Evolutionary conservation across 148 eudicot genomes (phyloP), one percentile per base, ranked within the genome.

Genomic region (Diospyros lotus): DNA sequence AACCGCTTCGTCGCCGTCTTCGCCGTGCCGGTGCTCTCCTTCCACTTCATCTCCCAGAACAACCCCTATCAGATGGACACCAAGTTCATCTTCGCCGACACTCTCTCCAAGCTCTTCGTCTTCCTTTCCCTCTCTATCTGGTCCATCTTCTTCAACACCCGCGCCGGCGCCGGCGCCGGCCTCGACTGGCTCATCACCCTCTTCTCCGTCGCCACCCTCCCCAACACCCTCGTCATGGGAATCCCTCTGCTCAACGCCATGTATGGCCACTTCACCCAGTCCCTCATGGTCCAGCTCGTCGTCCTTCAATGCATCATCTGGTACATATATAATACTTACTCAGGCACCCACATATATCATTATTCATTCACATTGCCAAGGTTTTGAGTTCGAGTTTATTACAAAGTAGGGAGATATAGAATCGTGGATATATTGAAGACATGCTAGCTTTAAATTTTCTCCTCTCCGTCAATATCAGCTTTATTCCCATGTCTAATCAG

Each of bases 191-290:
- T 84, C 39, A 84, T 84, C 69, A 84, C 87, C 15, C 75, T 84
- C 1, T 84, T 84, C 61, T 84, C 87, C 0, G 79, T 84, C 6
- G 59, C 87, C 1, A 81, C 87, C 64, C 58, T 84, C 44, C 87
- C 87, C 2, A 84, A 84, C 76, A 84, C 84, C 11, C 78, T 84
- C 17, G 87, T 84, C n/a, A 84, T 84, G 80, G 87, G 87, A 0
- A 81, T 84, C 8, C 87, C 87, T 71, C 71, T 84, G 76, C 75
- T 84, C 42, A 79, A 65, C 1, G 87, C 87, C 48, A 84, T 84
- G 87, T 84, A 84, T 79, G 87, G 87, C 9, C 82, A 84, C 4
- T 78, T 81, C 67, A 73, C 84, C 2, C 79, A 70, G 51, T 65
- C 66, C 58, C 74, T 84, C 54, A 84, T 84, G 84, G 87, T 84